phyloP scores from a whole-genome alignment of 306 rosid species.

The Cercis canadensis region DNA sequence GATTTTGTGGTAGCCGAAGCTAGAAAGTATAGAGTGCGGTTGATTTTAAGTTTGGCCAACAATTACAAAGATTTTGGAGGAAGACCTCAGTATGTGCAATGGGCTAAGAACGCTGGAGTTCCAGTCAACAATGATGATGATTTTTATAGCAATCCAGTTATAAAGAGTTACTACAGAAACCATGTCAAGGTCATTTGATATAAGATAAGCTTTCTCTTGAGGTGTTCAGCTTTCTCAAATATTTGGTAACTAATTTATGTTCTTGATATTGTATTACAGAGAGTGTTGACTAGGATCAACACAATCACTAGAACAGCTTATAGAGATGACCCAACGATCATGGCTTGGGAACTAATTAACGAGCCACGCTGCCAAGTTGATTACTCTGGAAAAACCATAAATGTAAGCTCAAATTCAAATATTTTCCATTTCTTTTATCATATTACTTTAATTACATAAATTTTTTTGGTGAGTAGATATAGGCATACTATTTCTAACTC shows the following conservation, averaged over 20 bases:
- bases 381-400: constrained; percentile 54
- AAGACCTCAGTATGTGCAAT: constrained; percentile 57
- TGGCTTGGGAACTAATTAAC: constrained; percentile 71
- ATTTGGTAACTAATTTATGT: neutral
- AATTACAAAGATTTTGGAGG: constrained; percentile 64
- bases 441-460: neutral
- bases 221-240: no score
- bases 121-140: constrained; percentile 48
- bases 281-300: constrained; percentile 61
- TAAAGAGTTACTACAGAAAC: constrained; percentile 53
- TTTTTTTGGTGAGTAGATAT: no score
- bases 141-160: constrained; percentile 47
- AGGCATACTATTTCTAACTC: no score
- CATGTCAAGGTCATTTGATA: constrained; percentile 44
- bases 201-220: no score
- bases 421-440: neutral
- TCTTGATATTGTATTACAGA: constrained; percentile 38
- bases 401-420: constrained; percentile 28
- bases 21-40: constrained; percentile 40
- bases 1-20: constrained; percentile 70
- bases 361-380: constrained; percentile 63
- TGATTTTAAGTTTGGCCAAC: constrained; percentile 59
- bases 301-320: constrained; percentile 50
- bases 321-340: constrained; percentile 54
- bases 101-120: constrained; percentile 55